These are phyloP conservation scores for Russula griseocarnosa DNA, from an alignment of 768 basidiomycete genomes.

Conservation along the genomic window DNA sequence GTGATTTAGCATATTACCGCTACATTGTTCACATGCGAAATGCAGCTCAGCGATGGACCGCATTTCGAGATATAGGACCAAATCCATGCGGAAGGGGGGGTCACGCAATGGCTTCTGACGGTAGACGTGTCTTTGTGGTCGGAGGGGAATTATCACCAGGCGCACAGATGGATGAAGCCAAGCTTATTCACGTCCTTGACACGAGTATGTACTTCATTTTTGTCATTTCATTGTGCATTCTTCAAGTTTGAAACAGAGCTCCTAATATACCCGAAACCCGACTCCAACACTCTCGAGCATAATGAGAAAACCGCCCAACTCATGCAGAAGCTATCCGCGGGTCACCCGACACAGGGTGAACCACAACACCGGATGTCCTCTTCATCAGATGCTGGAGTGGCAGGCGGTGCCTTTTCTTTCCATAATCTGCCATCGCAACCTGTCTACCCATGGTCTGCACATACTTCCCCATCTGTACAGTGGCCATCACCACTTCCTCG, in stretches of 20 bases:
- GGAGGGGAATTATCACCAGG: slow-evolving; percentile 88
- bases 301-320: slow-evolving; percentile 32
- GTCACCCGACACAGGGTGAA: slow-evolving; percentile 37
- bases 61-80: slow-evolving; percentile 99
- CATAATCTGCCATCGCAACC: no score
- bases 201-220: slow-evolving; percentile 64
- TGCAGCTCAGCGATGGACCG: slow-evolving; percentile 95
- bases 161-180: slow-evolving; percentile 70
- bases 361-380: no score
- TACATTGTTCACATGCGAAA: slow-evolving; percentile 11
- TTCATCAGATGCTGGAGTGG: no score
- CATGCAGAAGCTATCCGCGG: slow-evolving; percentile 48
- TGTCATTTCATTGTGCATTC: not conserved
- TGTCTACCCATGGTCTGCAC: no score
- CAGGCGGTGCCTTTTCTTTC: no score
- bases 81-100: slow-evolving; percentile 88
- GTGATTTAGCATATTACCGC: slow-evolving; percentile 35
- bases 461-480: no score
- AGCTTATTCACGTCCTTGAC: slow-evolving; percentile 82
- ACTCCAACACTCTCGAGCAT: slow-evolving; percentile 47
- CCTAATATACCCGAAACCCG: slow-evolving; percentile 76
- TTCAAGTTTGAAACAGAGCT: slow-evolving; percentile 50
- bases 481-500: no score
- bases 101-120: slow-evolving; percentile 94
- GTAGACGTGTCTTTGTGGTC: slow-evolving; percentile 83